Conservation (phyloP, 495 filamentous ascomycete species). For the Penicillium alfredii region DNA sequence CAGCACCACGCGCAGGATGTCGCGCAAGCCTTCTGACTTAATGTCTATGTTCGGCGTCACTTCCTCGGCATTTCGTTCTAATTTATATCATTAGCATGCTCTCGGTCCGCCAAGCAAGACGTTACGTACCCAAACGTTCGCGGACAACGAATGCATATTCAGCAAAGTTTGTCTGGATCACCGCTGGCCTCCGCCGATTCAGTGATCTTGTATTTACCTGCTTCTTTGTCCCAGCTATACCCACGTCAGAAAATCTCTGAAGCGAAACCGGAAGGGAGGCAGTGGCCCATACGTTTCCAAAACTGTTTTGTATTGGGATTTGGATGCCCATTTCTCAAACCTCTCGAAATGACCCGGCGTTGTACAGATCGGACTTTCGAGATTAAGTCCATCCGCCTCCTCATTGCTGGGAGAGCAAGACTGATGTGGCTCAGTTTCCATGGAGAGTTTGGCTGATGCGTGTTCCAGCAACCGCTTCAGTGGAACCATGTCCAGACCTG, state of each 20-base stretch:
- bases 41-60: slow-evolving; percentile 21
- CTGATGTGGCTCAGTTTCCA: neutral
- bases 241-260: slow-evolving; percentile 10
- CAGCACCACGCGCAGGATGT: slow-evolving; percentile 24
- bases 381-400: slow-evolving; percentile 12
- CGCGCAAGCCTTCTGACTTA: slow-evolving; percentile 26
- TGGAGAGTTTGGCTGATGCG: neutral
- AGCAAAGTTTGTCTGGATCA: slow-evolving; percentile 15
- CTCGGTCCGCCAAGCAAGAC: slow-evolving; percentile 3
- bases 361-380: slow-evolving; percentile 19
- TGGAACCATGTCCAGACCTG: slow-evolving; percentile 5
- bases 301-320: slow-evolving; percentile 14
- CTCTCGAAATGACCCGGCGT: slow-evolving; percentile 18
- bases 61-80: slow-evolving; percentile 20
- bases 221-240: slow-evolving; percentile 24
- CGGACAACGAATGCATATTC: slow-evolving; percentile 24
- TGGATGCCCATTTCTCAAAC: slow-evolving; percentile 18
- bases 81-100: slow-evolving; percentile 7
- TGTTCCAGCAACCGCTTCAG: slow-evolving; percentile 10
- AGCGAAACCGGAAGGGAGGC: slow-evolving; percentile 5
- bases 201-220: slow-evolving; percentile 22
- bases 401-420: slow-evolving; percentile 2
- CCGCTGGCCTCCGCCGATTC: slow-evolving; percentile 10
- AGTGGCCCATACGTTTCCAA: slow-evolving; percentile 17
- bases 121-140: slow-evolving; percentile 19